Conservation (phyloP, 495 filamentous ascomycete species). For the Aspergillus incahuasiensis region DNA sequence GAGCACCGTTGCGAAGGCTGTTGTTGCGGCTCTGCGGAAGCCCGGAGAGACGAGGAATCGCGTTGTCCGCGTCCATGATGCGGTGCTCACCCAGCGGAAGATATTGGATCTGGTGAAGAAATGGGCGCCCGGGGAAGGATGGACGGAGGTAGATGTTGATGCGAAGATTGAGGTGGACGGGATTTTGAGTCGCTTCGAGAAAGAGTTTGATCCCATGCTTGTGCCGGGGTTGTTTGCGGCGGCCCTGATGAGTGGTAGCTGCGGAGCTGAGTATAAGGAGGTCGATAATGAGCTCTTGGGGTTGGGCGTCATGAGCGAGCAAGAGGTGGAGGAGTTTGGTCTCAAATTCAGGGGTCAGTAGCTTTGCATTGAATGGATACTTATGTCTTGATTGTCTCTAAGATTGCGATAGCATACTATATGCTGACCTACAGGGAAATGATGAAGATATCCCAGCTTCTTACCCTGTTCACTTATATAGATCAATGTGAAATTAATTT, state of each 20-base stretch:
- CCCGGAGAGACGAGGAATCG: slow-evolving; percentile 3
- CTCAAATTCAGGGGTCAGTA: neutral
- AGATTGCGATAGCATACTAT: no score
- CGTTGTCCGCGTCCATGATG: neutral
- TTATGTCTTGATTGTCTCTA: no score
- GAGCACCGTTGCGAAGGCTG: neutral
- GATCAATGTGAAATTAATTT: no score
- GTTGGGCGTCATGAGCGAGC: neutral
- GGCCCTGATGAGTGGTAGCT: slow-evolving; percentile 1
- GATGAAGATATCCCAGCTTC: no score
- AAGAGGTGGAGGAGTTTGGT: neutral
- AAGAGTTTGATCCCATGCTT: neutral
- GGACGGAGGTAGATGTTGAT: neutral
- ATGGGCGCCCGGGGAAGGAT: neutral
- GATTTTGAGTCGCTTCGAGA: neutral
- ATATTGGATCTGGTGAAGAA: slow-evolving; percentile 4
- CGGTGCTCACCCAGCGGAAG: neutral
- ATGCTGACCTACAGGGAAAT: no score
- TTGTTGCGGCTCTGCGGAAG: neutral
- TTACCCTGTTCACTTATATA: no score
- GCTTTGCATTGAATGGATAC: neutral
- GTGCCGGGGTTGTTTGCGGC: neutral
- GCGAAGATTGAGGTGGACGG: neutral
- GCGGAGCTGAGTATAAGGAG: neutral
- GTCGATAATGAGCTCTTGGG: slow-evolving; percentile 9